Evolutionary conservation across 2,329 filamentous ascomycete genomes (phyloP).

Genomic region (Fonsecaea pugnacius): DNA sequence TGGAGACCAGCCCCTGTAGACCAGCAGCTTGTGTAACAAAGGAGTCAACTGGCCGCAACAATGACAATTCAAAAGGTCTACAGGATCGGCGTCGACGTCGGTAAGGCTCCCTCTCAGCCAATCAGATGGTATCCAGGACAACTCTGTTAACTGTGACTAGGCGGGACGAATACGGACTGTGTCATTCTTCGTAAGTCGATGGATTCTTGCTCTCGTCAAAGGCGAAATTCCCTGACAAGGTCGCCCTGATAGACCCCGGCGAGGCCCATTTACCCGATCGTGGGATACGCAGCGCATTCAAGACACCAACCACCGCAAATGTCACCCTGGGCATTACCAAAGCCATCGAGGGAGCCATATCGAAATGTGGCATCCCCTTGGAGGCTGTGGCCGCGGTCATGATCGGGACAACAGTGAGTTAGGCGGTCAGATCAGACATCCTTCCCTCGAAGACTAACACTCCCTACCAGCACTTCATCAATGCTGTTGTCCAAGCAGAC

Average conservation of each 20-base stretch:
- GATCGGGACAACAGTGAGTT: constrained; percentile 51
- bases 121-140: constrained; percentile 5
- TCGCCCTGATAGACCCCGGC: constrained; percentile 40
- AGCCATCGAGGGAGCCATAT: constrained; percentile 52
- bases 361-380: constrained; percentile 45
- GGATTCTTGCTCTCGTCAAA: neutral
- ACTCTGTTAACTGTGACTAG: neutral
- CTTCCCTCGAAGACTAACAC: neutral
- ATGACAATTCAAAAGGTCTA: constrained; percentile 38
- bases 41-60: neutral
- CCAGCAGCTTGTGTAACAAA: neutral
- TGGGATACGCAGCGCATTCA: constrained; percentile 54
- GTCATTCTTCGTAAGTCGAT: constrained; percentile 24
- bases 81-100: constrained; percentile 51
- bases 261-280: constrained; percentile 44
- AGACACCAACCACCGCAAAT: constrained; percentile 55
- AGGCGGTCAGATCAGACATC: neutral
- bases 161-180: constrained; percentile 29
- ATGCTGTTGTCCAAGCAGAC: constrained; percentile 55
- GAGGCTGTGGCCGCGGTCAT: constrained; percentile 52
- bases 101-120: constrained; percentile 20
- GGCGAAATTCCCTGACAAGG: neutral
- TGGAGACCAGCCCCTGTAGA: neutral
- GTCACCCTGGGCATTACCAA: constrained; percentile 56
- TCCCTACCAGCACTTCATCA: constrained; percentile 51